Conservation (phyloP, 768 basidiomycete species). For the Trametes cubensis region DNA sequence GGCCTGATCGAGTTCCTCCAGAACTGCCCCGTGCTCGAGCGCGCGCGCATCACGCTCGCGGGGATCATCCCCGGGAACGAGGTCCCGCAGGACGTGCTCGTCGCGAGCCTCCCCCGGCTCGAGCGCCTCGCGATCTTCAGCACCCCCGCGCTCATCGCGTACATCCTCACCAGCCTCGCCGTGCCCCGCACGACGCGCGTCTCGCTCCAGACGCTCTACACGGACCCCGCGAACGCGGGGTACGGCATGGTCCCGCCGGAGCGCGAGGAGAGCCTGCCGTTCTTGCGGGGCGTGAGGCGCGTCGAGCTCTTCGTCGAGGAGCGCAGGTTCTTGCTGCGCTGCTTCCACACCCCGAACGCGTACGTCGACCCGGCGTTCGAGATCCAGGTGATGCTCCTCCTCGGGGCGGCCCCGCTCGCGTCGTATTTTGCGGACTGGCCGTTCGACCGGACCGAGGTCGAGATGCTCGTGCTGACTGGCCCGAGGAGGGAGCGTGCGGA, state of each 20-base stretch:
- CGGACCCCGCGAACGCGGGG: background rate
- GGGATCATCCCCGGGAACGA: background rate
- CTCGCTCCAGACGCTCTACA: background rate
- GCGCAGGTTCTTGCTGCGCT: background rate
- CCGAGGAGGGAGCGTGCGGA: background rate
- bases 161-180: background rate
- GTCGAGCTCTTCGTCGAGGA: background rate
- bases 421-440: background rate
- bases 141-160: background rate
- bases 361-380: constrained; percentile 1
- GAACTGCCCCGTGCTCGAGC: constrained; percentile 1
- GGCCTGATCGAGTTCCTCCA: background rate
- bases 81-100: too few relatives aligned
- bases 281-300: background rate
- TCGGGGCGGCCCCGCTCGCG: background rate
- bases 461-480: background rate
- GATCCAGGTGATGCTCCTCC: background rate
- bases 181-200: background rate
- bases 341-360: background rate
- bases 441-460: background rate
- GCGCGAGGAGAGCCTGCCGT: background rate
- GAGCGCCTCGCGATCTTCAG: background rate
- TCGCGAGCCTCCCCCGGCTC: background rate
- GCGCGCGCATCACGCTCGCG: background rate
- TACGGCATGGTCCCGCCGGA: background rate